These are phyloP conservation scores for Mikania micrantha DNA, from an alignment of 129 eudicot genomes.

Conservation along the genomic window DNA sequence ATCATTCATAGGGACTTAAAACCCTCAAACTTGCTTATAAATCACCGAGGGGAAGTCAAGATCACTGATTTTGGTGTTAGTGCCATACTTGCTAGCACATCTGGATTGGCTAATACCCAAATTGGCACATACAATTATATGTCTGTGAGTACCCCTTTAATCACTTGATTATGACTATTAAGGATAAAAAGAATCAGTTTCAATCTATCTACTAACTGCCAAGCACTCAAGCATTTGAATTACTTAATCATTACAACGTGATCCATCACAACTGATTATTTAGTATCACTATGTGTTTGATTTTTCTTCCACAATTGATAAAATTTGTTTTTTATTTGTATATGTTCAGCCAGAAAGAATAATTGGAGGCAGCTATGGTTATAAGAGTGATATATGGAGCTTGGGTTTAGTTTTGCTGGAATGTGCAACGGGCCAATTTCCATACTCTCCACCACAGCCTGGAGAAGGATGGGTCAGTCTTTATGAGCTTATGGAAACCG, in stretches of 20 bases:
- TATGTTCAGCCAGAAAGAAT: slow-evolving; percentile 90
- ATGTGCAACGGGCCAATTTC: slow-evolving; percentile 83
- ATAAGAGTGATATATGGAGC: slow-evolving; percentile 95
- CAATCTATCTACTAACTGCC: background rate
- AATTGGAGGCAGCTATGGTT: slow-evolving; percentile 51
- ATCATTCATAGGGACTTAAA: slow-evolving; percentile 90
- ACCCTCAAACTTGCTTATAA: slow-evolving; percentile 92
- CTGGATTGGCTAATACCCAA: slow-evolving; percentile 81
- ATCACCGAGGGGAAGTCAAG: slow-evolving; percentile 93
- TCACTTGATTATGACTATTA: background rate
- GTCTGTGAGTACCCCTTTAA: slow-evolving; percentile 65
- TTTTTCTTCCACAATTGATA: background rate
- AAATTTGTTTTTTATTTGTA: slow-evolving; percentile 1
- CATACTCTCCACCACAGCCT: slow-evolving; percentile 73
- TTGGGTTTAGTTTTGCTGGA: slow-evolving; percentile 89
- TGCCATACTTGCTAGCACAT: slow-evolving; percentile 81
- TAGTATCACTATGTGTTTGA: background rate
- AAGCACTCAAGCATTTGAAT: background rate
- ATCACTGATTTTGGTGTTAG: slow-evolving; percentile 99
- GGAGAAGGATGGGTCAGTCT: slow-evolving; percentile 68
- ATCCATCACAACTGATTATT: background rate
- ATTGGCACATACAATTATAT: slow-evolving; percentile 94
- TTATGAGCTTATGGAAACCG: slow-evolving; percentile 82
- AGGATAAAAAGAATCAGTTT: background rate
- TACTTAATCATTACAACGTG: background rate